Percentiles rank a stretch among this genome's conserved stretches.
Conservation (phyloP, 1,284 basidiomycete genomes). For the Moesziomyces aphidis region DNA sequence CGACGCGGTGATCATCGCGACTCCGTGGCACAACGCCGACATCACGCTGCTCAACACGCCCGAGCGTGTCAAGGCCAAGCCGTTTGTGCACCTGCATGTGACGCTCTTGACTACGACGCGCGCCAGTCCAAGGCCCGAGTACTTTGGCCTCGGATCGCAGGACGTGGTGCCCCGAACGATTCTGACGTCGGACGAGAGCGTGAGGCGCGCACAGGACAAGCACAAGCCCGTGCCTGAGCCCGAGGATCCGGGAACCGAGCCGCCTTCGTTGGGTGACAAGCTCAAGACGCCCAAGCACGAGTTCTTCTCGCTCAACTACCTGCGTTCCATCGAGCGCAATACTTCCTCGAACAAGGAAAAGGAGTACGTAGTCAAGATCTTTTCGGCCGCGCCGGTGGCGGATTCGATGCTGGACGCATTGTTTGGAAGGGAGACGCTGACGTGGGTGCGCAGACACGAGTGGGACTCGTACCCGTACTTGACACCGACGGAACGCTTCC, state of each 20-base stretch:
- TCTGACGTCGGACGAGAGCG: conserved; percentile 72
- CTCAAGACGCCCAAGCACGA: conserved; percentile 71
- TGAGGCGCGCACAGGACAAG: conserved; percentile 33
- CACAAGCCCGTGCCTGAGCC: conserved; percentile 9
- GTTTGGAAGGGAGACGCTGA: conserved; percentile 52
- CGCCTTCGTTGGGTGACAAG: conserved; percentile 1
- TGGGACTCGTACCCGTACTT: conserved; percentile 74
- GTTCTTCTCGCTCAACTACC: conserved; percentile 91
- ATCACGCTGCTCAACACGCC: conserved; percentile 64
- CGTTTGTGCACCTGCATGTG: conserved; percentile 87
- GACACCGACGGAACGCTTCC: conserved; percentile 76
- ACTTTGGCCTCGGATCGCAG: conserved; percentile 75
- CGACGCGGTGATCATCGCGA: conserved; percentile 63
- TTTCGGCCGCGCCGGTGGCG: conserved; percentile 76
- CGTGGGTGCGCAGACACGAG: conserved; percentile 85
- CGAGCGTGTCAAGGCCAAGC: conserved; percentile 74
- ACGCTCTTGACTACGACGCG: conserved; percentile 86
- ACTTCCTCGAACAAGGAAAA: conserved; percentile 39
- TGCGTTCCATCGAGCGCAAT: conserved; percentile 72
- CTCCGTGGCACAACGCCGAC: conserved; percentile 61
- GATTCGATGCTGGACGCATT: conserved; percentile 75
- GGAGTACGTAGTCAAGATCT: conserved; percentile 73
- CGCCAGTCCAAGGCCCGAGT: conserved; percentile 74
- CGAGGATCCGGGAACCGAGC: conserved; percentile 1
- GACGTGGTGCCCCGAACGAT: conserved; percentile 75